phyloP scores from a whole-genome alignment of 2,329 filamentous ascomycete species.

The Penicillium sp. region DNA sequence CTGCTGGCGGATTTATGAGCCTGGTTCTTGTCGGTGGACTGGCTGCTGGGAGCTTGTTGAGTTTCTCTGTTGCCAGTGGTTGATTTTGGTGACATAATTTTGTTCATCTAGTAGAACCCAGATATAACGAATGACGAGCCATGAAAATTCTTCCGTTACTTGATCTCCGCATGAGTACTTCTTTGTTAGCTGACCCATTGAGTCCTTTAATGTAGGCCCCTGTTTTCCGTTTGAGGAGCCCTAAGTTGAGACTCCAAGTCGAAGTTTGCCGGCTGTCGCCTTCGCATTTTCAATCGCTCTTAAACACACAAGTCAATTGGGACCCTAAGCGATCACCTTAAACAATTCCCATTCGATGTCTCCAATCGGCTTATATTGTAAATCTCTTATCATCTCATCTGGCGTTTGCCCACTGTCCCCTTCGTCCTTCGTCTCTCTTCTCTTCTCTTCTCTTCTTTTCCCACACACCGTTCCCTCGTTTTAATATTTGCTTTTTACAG shows the following conservation, averaged over 20 bases:
- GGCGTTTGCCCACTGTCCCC: background rate
- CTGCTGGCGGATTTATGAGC: slow-evolving; percentile 90
- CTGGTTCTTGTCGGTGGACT: slow-evolving; percentile 82
- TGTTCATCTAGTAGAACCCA: background rate
- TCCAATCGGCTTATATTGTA: too few relatives aligned
- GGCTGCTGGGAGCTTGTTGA: slow-evolving; percentile 80
- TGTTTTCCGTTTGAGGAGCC: slow-evolving; percentile 2
- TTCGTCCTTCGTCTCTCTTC: background rate
- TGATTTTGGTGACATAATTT: background rate
- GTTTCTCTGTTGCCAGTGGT: slow-evolving; percentile 65
- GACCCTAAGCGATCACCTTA: background rate
- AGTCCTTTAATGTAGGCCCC: background rate
- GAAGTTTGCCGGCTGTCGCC: slow-evolving; percentile 4
- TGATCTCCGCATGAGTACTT: background rate
- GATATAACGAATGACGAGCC: slow-evolving; percentile 1
- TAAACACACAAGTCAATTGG: background rate
- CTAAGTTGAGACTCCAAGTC: background rate
- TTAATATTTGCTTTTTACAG: background rate
- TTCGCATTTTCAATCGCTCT: background rate
- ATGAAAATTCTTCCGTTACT: background rate
- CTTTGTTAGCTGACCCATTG: background rate
- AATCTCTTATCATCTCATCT: background rate
- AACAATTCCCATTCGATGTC: background rate
- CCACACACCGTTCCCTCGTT: background rate
- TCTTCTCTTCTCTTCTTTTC: background rate